phyloP scores from a whole-genome alignment of 257 asterid species.

The Solanum bulbocastanum region DNA sequence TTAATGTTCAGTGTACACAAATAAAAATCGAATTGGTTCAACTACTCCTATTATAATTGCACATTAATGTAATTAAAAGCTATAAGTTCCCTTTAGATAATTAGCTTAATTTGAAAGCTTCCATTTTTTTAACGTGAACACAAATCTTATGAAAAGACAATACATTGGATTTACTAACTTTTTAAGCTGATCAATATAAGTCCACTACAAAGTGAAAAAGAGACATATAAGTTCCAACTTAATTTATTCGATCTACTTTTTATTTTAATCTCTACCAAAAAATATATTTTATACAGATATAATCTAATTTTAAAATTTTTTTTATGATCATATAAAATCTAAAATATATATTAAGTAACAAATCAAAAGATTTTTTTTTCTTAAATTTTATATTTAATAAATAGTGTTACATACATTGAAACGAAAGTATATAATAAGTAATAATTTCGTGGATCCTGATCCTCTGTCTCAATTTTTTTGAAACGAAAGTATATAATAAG shows the following conservation, averaged over 20 bases:
- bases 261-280: background rate
- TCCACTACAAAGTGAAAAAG: background rate
- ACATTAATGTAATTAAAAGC: background rate
- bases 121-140: background rate
- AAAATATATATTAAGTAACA: background rate
- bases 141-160: background rate
- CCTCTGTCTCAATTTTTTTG: background rate
- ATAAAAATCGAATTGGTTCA: background rate
- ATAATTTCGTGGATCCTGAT: background rate
- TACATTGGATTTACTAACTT: background rate
- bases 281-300: background rate
- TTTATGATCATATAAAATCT: background rate
- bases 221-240: background rate
- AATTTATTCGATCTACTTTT: no score
- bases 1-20: background rate
- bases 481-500: background rate
- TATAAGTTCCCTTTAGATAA: background rate
- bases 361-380: no score
- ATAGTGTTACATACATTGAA: no score
- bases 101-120: background rate
- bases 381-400: no score
- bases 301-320: background rate
- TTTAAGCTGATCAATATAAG: background rate
- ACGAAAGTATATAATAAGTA: background rate
- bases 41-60: background rate